Evolutionary conservation across 768 basidiomycete genomes (phyloP).

Genomic region (Fistulinella prunicolor): DNA sequence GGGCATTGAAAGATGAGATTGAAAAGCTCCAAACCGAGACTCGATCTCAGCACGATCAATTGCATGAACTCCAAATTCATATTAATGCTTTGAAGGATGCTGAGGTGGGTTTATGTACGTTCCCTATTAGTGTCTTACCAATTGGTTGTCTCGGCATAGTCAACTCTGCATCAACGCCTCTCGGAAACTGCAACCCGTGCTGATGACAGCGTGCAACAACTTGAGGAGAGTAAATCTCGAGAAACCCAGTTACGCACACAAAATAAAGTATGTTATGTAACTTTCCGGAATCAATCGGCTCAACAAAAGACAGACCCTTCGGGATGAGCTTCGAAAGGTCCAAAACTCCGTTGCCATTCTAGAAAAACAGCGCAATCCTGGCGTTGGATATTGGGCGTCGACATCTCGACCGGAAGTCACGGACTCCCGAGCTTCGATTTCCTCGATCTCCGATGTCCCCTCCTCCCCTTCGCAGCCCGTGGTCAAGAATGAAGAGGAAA

Average conservation of each 20-base stretch:
- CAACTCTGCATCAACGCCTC: constrained; percentile 42
- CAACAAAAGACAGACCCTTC: constrained; percentile 58
- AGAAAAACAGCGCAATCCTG: constrained; percentile 89
- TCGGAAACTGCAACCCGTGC: constrained; percentile 50
- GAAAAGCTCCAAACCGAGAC: constrained; percentile 48
- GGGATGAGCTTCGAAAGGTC: constrained; percentile 93
- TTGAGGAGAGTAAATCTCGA: constrained; percentile 70
- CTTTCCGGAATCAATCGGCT: constrained; percentile 2
- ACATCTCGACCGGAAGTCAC: constrained; percentile 41
- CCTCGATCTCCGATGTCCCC: constrained; percentile 43
- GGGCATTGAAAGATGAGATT: constrained; percentile 53
- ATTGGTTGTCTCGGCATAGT: constrained; percentile 33
- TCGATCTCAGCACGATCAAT: constrained; percentile 46
- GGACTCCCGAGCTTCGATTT: constrained; percentile 36
- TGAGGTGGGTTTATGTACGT: constrained; percentile 50
- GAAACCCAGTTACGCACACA: constrained; percentile 68
- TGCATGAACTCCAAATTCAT: constrained; percentile 53
- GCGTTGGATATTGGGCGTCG: constrained; percentile 82
- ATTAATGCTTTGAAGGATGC: constrained; percentile 50
- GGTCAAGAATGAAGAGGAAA: constrained; percentile 73
- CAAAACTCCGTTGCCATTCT: constrained; percentile 89
- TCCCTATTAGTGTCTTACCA: not conserved
- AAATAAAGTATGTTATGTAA: constrained; percentile 64
- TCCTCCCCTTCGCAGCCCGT: constrained; percentile 31
- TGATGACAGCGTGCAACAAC: constrained; percentile 54